phyloP scores from a whole-genome alignment of 1,284 basidiomycete genomes.

The Tilletia setariae region DNA sequence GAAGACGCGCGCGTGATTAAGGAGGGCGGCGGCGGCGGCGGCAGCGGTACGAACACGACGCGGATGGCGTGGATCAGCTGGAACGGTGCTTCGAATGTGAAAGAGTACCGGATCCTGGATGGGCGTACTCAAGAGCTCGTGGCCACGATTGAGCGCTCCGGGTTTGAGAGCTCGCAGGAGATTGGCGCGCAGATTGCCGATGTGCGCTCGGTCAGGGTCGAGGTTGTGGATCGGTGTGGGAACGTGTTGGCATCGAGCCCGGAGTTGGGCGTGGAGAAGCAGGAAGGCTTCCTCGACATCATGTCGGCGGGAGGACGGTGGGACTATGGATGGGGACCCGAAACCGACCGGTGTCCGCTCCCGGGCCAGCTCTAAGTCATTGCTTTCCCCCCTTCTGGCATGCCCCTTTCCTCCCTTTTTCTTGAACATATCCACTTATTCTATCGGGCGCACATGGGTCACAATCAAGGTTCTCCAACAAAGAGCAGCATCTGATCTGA shows the following conservation, averaged over 20 bases:
- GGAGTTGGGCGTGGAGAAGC: background rate
- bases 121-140: too few relatives aligned
- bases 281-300: background rate
- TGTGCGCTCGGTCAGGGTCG: background rate
- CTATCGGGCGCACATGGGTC: too few relatives aligned
- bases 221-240: background rate
- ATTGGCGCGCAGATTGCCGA: background rate
- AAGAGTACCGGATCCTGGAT: background rate
- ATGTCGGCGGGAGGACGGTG: background rate
- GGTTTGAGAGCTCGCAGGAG: background rate
- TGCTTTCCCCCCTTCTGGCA: too few relatives aligned
- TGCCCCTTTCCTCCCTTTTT: too few relatives aligned
- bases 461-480: too few relatives aligned
- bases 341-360: background rate
- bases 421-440: too few relatives aligned
- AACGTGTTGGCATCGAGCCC: background rate
- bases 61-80: constrained; percentile 8
- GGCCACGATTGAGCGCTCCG: background rate
- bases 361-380: too few relatives aligned
- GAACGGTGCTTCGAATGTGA: constrained; percentile 1
- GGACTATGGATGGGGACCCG: background rate
- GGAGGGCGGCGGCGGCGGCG: background rate
- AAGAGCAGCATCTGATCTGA: too few relatives aligned
- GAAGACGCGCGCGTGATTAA: background rate
- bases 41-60: background rate